Base-by-base conservation (phyloP, 192 early-diverging fungal species). In the Podila epigama region DNA sequence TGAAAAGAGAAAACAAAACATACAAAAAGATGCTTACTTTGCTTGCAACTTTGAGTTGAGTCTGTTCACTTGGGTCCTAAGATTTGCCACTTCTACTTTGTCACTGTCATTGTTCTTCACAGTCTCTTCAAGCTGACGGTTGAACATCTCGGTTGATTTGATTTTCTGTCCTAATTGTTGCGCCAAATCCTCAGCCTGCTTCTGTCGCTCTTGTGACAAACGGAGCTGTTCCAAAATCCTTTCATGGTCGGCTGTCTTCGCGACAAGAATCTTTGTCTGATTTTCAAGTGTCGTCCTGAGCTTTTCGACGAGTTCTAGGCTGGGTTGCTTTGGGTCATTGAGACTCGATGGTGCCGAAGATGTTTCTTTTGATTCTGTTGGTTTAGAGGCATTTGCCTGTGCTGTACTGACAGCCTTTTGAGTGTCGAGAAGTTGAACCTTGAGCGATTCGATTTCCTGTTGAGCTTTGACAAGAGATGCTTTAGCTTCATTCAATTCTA, bases 111-210 rank as follows among this genome's bases (percentile, higher is more conserved):
- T 31, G 29, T 54, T 54, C 29, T 25, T 32, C 44, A 48, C 44
- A 9, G 44, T 48, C 44, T 48, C 20, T 11, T 54, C 52, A 18
- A 54, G 52, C 16, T 54, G 52, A 18, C 29, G 27, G 16, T 54
- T 54, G 11, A 54, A 15, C 52, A 54, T 54, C 16, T 54, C 52
- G 11, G 52, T 54, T 25, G 52, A 20, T 25, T 54, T 54, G 29
- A 54, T 27, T 25, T 54, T 54, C 25, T 54, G 52, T 15, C 27
- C 52, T 15, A 54, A 0, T 13, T 54, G 52, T 15, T 32, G 52
- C 13, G 25, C 27, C 25, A 28, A 25, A 2, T 54, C 29, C 12
- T 54, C 52, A 5, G 52, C 52, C 5, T 54, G 27, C 52, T 31
- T 48, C 44, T 48, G 44, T 48, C 44, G 44, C 25, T 48, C 44